A percentile compares a stretch with the other conserved stretches of the same genome.
Evolutionary conservation across 345 rosid genomes (phyloP).

Genomic region (Eucalyptus pumila): DNA sequence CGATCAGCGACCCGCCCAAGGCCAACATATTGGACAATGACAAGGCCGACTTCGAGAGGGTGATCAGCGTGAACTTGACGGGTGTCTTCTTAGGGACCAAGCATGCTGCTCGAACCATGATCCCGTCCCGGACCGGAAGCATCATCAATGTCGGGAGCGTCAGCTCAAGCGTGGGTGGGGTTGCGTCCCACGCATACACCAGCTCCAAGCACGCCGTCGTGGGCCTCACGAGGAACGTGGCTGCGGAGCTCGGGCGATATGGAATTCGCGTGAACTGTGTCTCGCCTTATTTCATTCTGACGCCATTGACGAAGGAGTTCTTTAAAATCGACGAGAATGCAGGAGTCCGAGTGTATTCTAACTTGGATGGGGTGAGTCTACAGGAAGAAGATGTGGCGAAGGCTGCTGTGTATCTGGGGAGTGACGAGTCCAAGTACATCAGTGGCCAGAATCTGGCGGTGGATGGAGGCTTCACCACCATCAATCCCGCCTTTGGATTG

Average conservation of each 20-base stretch:
- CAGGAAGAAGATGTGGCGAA: neutral
- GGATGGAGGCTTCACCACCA: neutral
- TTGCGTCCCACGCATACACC: neutral
- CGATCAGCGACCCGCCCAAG: neutral
- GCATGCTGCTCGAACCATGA: conserved; percentile 14
- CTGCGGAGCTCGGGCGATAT: neutral
- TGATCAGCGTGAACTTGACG: neutral
- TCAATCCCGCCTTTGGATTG: neutral
- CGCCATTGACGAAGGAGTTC: neutral
- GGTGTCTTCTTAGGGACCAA: conserved; percentile 5
- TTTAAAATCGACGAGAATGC: neutral
- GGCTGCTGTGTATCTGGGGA: conserved; percentile 3
- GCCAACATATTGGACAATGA: neutral
- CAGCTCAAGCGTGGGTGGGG: neutral
- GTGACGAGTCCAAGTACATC: conserved; percentile 10
- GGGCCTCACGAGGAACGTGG: conserved; percentile 2
- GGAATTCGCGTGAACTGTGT: conserved; percentile 1
- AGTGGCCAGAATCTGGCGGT: conserved; percentile 1
- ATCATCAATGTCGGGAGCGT: neutral
- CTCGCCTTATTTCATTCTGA: neutral
- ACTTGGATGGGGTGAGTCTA: neutral
- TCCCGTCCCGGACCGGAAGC: neutral
- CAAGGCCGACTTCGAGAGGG: neutral
- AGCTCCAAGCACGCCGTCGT: conserved; percentile 6
- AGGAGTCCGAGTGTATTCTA: neutral